Conservation (phyloP, 1,284 basidiomycete genomes). For the Veloboletus limbatus region DNA sequence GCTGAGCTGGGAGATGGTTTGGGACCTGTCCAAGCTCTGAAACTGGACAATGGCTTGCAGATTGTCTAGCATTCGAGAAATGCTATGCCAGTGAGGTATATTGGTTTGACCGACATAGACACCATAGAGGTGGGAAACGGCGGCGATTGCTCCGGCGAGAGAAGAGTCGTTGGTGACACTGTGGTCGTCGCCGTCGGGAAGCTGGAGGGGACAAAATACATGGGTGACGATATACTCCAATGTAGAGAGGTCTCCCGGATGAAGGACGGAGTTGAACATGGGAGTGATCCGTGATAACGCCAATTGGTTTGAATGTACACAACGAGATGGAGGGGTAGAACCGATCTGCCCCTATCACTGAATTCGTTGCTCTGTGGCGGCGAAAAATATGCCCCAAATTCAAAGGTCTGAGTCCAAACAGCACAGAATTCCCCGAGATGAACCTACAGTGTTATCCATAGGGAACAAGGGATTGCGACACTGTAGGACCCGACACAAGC, state of each 20-base stretch:
- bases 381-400: not conserved
- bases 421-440: slow-evolving; percentile 7
- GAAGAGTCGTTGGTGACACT: slow-evolving; percentile 9
- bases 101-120: not conserved
- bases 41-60: slow-evolving; percentile 8
- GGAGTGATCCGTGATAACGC: not conserved
- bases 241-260: not conserved
- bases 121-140: slow-evolving; percentile 6
- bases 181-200: slow-evolving; percentile 23
- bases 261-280: slow-evolving; percentile 9
- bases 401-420: not conserved
- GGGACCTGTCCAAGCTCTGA: slow-evolving; percentile 4
- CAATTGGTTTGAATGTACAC: not conserved
- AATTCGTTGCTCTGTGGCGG: not conserved
- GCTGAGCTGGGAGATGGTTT: slow-evolving; percentile 13
- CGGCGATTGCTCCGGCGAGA: slow-evolving; percentile 7
- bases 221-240: slow-evolving; percentile 11
- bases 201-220: slow-evolving; percentile 14
- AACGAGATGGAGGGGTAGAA: not conserved
- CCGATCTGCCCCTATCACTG: not conserved
- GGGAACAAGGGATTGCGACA: not conserved
- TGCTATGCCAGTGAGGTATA: slow-evolving; percentile 10
- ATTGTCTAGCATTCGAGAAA: slow-evolving; percentile 22
- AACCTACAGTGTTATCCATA: not conserved
- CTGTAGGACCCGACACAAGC: too few relatives aligned